phyloP scores from a whole-genome alignment of 2,329 filamentous ascomycete species.

The Colletotrichum siamense region DNA sequence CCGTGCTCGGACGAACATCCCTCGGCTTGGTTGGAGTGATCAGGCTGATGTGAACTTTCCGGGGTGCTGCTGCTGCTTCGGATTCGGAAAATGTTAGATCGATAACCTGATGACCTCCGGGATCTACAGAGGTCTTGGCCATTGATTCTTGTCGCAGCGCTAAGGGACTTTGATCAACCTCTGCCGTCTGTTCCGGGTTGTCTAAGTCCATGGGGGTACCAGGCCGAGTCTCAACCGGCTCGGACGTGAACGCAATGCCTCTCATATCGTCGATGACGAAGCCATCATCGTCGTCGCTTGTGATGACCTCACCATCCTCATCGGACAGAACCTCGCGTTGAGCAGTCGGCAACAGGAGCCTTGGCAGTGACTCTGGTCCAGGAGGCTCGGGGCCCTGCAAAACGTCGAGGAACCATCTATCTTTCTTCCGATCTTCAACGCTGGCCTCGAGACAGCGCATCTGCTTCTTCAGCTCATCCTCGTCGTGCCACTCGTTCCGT shows the following conservation, averaged over 20 bases:
- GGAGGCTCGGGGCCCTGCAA: conserved; percentile 49
- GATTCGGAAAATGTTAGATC: conserved; percentile 17
- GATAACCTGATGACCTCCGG: not conserved
- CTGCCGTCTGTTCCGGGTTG: not conserved
- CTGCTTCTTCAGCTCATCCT: conserved; percentile 57
- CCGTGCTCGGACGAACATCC: not conserved
- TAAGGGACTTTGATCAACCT: not conserved
- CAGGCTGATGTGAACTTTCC: not conserved
- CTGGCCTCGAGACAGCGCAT: conserved; percentile 68
- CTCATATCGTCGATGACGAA: conserved; percentile 52
- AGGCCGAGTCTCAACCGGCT: not conserved
- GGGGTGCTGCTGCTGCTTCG: not conserved
- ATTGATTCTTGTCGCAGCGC: not conserved
- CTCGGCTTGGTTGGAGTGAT: conserved; percentile 10
- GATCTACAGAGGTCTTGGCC: not conserved
- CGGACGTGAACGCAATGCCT: not conserved
- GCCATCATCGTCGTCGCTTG: conserved; percentile 50
- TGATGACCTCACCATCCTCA: conserved; percentile 56
- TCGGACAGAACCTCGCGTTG: conserved; percentile 23
- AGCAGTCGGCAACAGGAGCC: conserved; percentile 31
- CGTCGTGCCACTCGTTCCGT: conserved; percentile 55
- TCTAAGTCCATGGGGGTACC: conserved; percentile 9
- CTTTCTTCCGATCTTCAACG: conserved; percentile 64
- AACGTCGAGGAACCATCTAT: conserved; percentile 54
- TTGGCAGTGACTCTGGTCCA: conserved; percentile 33